These are phyloP conservation scores for Alternaria hordeiaustralica DNA, from an alignment of 2,329 filamentous ascomycete genomes.

Conservation along the genomic window DNA sequence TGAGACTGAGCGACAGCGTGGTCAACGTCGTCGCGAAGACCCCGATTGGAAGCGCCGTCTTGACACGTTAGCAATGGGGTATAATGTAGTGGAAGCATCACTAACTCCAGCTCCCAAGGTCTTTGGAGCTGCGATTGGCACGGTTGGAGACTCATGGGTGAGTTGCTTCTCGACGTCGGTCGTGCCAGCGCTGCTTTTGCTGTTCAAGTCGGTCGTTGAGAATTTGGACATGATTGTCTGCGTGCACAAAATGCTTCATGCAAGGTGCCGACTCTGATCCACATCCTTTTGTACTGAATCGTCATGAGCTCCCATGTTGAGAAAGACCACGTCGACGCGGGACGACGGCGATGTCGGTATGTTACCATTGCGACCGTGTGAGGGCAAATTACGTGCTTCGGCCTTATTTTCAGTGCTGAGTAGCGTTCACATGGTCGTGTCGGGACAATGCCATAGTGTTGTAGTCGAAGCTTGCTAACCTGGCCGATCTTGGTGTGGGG, in stretches of 20 bases:
- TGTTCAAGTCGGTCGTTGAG: constrained; percentile 1
- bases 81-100: not conserved
- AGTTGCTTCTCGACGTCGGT: constrained; percentile 25
- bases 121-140: constrained; percentile 6
- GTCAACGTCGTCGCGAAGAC: constrained; percentile 63
- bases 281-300: not conserved
- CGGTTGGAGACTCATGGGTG: constrained; percentile 3
- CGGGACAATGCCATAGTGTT: not conserved
- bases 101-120: constrained; percentile 22
- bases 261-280: not conserved
- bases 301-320: not conserved
- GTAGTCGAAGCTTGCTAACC: not conserved
- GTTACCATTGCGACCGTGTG: not conserved
- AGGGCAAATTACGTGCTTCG: constrained; percentile 2
- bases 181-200: constrained; percentile 6
- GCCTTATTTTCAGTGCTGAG: not conserved
- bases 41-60: constrained; percentile 59
- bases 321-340: not conserved
- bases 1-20: constrained; percentile 60
- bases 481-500: not conserved
- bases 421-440: not conserved
- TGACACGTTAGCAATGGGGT: not conserved
- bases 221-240: not conserved
- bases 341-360: not conserved
- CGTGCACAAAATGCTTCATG: not conserved